Base-by-base conservation (phyloP, 352 stramenopile species). In the Halophytophthora polymorphica region DNA sequence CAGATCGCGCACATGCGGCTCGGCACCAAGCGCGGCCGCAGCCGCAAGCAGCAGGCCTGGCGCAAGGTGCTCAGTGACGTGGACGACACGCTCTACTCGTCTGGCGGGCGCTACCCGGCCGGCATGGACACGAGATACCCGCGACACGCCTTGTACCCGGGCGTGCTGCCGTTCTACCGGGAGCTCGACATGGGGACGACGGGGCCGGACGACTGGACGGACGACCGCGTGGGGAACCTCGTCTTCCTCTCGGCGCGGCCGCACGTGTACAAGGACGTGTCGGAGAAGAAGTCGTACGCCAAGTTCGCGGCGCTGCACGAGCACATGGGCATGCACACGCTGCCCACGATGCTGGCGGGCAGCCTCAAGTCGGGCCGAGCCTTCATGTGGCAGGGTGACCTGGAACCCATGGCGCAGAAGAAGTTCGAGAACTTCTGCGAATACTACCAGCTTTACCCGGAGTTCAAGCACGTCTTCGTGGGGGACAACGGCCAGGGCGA, bases 261-360 rank as follows among this genome's bases (percentile, higher is more conserved):
- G 6, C 96, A 99, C 66, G 86, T 99, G 43, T 99, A 99, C 79
- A 98, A 99, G 69, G 97, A 99, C 65, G 74, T 99, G 45, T 98
- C 92, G 25, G 97, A 99, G 64, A 97, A 98, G 56, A 93, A 96
- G 28, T 98, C 96, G 48, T 98, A 98, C 70, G 82, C 82, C 19
- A 99, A 98, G 50, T 98, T 99, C 73, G 83, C 95, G 39, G 95
- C 89, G 25, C 64, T 99, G 6, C 83, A 97, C 54, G 74, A 91
- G 57, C 78, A 84, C 61, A 88, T 92, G 66, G 90, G 93, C 3
- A 95, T 99, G 82, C 95, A 99, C 62, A 98, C 94, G 5, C 75
- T 96, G 28, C 96, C 96, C 7, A 98, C 93, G 25, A 86, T 99
- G 70, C 73, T 99, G 11, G 88, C 94, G 0, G 96, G 96, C 10